Evolutionary conservation across 2,329 filamentous ascomycete genomes (phyloP).

Genomic region (Nemania diffusa): DNA sequence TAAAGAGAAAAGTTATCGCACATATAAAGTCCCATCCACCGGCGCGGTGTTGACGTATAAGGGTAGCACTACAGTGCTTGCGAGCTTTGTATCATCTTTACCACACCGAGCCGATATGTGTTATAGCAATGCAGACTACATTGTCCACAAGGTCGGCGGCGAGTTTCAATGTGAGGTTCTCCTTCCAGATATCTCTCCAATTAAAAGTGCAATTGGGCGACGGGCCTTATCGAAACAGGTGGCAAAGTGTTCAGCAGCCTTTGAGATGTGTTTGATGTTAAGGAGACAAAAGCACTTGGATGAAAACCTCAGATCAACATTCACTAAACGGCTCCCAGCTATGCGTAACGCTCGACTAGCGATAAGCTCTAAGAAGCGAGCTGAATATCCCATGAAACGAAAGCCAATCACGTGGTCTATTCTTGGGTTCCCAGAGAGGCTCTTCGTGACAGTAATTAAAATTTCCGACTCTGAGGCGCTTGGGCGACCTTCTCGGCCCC

Average conservation of each 20-base stretch:
- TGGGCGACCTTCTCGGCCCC: conserved; percentile 66
- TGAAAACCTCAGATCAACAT: conserved; percentile 77
- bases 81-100: conserved; percentile 78
- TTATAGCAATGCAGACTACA: conserved; percentile 64
- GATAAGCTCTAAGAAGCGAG: conserved; percentile 79
- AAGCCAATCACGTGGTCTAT: conserved; percentile 81
- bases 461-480: conserved; percentile 67
- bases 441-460: conserved; percentile 72
- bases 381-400: conserved; percentile 78
- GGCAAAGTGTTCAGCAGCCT: conserved; percentile 90
- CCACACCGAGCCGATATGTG: conserved; percentile 56
- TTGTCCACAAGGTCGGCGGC: conserved; percentile 64
- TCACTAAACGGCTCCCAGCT: conserved; percentile 74
- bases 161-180: conserved; percentile 81
- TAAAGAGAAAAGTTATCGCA: conserved; percentile 60
- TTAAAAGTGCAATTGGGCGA: conserved; percentile 72
- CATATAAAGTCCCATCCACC: conserved; percentile 70
- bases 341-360: conserved; percentile 91
- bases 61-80: conserved; percentile 76
- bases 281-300: conserved; percentile 75
- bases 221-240: conserved; percentile 75
- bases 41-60: conserved; percentile 83
- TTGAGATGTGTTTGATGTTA: conserved; percentile 79
- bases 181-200: conserved; percentile 78
- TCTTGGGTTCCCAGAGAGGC: conserved; percentile 57